Evolutionary conservation across 495 filamentous ascomycete genomes (phyloP).

Genomic region (Recurvomyces mirabilis): DNA sequence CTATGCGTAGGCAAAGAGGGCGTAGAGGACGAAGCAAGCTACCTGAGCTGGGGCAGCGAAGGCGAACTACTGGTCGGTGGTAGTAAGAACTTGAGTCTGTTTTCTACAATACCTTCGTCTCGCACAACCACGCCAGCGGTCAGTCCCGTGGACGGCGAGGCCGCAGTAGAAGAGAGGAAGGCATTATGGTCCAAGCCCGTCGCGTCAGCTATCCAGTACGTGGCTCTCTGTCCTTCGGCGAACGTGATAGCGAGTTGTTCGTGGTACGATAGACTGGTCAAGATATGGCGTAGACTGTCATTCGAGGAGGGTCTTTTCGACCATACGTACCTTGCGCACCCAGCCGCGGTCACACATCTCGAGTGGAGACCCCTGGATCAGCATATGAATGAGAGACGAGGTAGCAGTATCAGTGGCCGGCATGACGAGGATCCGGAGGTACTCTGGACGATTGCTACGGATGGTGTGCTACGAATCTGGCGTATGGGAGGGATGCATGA

Average conservation of each 20-base stretch:
- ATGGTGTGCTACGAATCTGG: slow-evolving; percentile 77
- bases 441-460: slow-evolving; percentile 85
- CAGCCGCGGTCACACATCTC: slow-evolving; percentile 62
- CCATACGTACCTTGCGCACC: slow-evolving; percentile 79
- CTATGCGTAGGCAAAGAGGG: slow-evolving; percentile 6
- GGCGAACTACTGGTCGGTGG: slow-evolving; percentile 19
- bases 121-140: slow-evolving; percentile 13
- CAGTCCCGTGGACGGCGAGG: slow-evolving; percentile 8
- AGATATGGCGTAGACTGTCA: slow-evolving; percentile 84
- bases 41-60: slow-evolving; percentile 15
- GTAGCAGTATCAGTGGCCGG: slow-evolving; percentile 11
- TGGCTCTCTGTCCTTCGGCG: slow-evolving; percentile 74
- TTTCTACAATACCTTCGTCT: slow-evolving; percentile 20
- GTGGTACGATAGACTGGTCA: slow-evolving; percentile 68
- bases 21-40: slow-evolving; percentile 6
- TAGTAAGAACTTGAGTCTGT: slow-evolving; percentile 15
- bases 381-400: slow-evolving; percentile 1
- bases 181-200: slow-evolving; percentile 64
- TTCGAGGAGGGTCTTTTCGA: slow-evolving; percentile 86
- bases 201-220: slow-evolving; percentile 63
- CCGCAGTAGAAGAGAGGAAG: slow-evolving; percentile 26
- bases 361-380: slow-evolving; percentile 54
- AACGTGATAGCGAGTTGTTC: slow-evolving; percentile 75
- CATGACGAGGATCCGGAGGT: slow-evolving; percentile 41
- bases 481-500: slow-evolving; percentile 63